These are phyloP conservation scores for Epichloe bromicola DNA, from an alignment of 2,329 filamentous ascomycete species.

Conservation along the genomic window DNA sequence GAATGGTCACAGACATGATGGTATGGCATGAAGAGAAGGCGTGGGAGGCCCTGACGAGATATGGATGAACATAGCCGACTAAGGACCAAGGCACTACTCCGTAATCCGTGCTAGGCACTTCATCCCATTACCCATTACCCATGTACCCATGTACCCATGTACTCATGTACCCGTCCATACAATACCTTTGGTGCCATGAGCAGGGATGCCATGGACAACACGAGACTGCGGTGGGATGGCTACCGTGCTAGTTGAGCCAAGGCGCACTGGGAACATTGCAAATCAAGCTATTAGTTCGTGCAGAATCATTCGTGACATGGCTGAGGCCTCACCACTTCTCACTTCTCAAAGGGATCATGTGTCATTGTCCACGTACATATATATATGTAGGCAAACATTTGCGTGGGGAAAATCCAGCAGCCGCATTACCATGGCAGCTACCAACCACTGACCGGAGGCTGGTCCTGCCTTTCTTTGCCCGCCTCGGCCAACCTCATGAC, in stretches of 20 bases:
- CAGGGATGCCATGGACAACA: slow-evolving; percentile 1
- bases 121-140: not conserved
- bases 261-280: slow-evolving; percentile 7
- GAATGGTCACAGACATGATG: not conserved
- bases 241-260: not conserved
- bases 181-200: too few relatives aligned
- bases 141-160: too few relatives aligned
- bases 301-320: too few relatives aligned
- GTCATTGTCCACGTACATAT: too few relatives aligned
- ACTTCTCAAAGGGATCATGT: not conserved
- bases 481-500: too few relatives aligned
- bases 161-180: too few relatives aligned
- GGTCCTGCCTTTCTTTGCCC: too few relatives aligned
- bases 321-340: not conserved
- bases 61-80: slow-evolving; percentile 3
- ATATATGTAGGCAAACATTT: too few relatives aligned
- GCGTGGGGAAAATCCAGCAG: too few relatives aligned
- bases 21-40: not conserved
- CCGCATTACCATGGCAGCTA: too few relatives aligned
- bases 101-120: not conserved
- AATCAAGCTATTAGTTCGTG: too few relatives aligned
- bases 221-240: not conserved
- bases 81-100: not conserved
- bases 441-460: too few relatives aligned
- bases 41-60: slow-evolving; percentile 5